Conservation (phyloP, 2,329 filamentous ascomycete species). For the Aaosphaeria arxii region DNA sequence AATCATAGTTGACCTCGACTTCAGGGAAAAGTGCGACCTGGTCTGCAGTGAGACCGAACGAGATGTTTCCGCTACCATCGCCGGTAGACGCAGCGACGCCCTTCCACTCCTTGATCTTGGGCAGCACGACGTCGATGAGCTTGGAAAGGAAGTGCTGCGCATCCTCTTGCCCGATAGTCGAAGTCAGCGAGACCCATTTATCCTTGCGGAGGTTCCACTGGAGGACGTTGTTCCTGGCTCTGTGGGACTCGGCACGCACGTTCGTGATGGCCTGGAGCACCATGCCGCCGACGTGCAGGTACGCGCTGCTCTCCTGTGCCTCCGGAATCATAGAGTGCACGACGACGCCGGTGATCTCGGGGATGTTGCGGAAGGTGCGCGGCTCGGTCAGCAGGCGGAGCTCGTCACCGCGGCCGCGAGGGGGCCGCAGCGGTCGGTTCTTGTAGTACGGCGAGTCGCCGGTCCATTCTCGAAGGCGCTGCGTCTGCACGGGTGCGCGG, state of each 20-base stretch:
- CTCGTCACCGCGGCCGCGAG: slow-evolving; percentile 67
- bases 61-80: slow-evolving; percentile 84
- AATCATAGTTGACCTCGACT: slow-evolving; percentile 89
- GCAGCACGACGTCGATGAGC: slow-evolving; percentile 83
- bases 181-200: slow-evolving; percentile 72
- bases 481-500: slow-evolving; percentile 52
- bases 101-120: slow-evolving; percentile 93
- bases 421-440: slow-evolving; percentile 80
- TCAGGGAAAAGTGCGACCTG: slow-evolving; percentile 86
- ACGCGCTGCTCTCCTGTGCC: slow-evolving; percentile 67
- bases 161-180: slow-evolving; percentile 71
- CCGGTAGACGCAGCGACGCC: slow-evolving; percentile 75
- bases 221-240: slow-evolving; percentile 66
- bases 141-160: slow-evolving; percentile 92
- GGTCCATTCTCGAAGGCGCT: slow-evolving; percentile 80
- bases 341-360: slow-evolving; percentile 75
- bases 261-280: slow-evolving; percentile 83
- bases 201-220: slow-evolving; percentile 73
- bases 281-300: slow-evolving; percentile 79
- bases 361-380: slow-evolving; percentile 78
- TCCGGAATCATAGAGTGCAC: slow-evolving; percentile 71
- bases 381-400: slow-evolving; percentile 66
- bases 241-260: slow-evolving; percentile 67
- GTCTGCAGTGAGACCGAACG: slow-evolving; percentile 73
- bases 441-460: slow-evolving; percentile 91